These are phyloP conservation scores for Solanum neorickii DNA, from an alignment of 257 asterid species.

Conservation along the genomic window DNA sequence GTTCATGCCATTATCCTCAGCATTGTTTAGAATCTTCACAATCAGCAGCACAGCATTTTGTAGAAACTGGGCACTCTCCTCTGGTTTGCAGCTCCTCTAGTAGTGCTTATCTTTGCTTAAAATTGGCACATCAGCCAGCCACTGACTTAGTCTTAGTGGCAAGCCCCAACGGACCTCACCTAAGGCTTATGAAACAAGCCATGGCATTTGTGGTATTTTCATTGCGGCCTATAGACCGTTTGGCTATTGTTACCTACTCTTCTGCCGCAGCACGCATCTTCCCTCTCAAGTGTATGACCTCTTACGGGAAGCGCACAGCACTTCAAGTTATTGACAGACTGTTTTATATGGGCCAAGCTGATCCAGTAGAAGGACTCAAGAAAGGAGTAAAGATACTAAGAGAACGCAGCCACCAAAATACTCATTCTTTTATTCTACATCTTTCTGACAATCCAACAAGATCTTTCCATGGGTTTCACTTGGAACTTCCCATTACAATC, in stretches of 20 bases:
- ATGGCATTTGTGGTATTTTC: slow-evolving; percentile 77
- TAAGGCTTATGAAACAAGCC: slow-evolving; percentile 83
- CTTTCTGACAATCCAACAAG: slow-evolving; percentile 52
- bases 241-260: slow-evolving; percentile 72
- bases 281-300: slow-evolving; percentile 84
- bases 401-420: slow-evolving; percentile 68
- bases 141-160: slow-evolving; percentile 76
- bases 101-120: slow-evolving; percentile 45
- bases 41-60: slow-evolving; percentile 16
- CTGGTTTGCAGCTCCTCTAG: slow-evolving; percentile 19
- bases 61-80: slow-evolving; percentile 8
- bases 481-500: slow-evolving; percentile 30
- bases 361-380: slow-evolving; percentile 69
- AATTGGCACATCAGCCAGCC: slow-evolving; percentile 53
- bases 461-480: slow-evolving; percentile 41
- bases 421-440: slow-evolving; percentile 56
- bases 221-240: slow-evolving; percentile 57
- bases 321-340: slow-evolving; percentile 67
- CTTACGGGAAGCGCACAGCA: slow-evolving; percentile 60
- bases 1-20: slow-evolving; percentile 8
- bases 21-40: slow-evolving; percentile 16
- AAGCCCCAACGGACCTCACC: slow-evolving; percentile 75
- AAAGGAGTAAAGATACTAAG: slow-evolving; percentile 68
- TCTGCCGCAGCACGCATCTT: slow-evolving; percentile 75
- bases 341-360: slow-evolving; percentile 70